Conservation (phyloP, 768 basidiomycete species). For the Neoboletus magnificus region DNA sequence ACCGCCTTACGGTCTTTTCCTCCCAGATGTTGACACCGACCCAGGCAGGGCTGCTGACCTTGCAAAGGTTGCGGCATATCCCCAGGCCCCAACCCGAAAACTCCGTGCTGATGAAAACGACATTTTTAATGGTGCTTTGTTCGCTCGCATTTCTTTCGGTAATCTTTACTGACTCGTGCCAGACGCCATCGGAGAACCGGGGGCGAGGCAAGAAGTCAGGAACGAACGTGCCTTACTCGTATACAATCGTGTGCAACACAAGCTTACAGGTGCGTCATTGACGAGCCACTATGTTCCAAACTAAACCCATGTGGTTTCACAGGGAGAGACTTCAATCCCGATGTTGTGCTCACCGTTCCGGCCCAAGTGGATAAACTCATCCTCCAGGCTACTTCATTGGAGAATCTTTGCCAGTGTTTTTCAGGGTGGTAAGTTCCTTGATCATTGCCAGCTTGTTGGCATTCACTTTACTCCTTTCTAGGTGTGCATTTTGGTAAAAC, state of each 20-base stretch:
- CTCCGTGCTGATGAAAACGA: conserved; percentile 91
- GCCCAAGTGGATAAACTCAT: conserved; percentile 93
- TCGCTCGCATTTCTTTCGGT: not conserved
- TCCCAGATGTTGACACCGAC: conserved; percentile 42
- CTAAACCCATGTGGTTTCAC: conserved; percentile 1
- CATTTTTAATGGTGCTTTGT: conserved; percentile 76
- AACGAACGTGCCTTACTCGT: conserved; percentile 90
- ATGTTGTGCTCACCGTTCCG: conserved; percentile 65
- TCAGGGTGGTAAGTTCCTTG: conserved; percentile 69
- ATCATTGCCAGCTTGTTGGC: not conserved
- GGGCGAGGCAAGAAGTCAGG: conserved; percentile 76
- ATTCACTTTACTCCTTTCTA: conserved; percentile 18
- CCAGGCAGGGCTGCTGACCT: conserved; percentile 59
- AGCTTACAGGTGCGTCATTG: conserved; percentile 71
- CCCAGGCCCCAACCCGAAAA: conserved; percentile 77
- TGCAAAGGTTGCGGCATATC: conserved; percentile 64
- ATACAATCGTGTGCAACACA: conserved; percentile 92
- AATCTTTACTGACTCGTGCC: conserved; percentile 3
- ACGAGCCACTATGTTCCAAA: not conserved
- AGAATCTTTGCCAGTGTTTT: conserved; percentile 96
- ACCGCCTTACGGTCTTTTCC: not conserved
- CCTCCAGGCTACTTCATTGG: conserved; percentile 86
- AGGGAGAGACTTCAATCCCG: conserved; percentile 94
- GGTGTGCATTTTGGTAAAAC: conserved; percentile 75
- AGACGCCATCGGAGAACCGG: conserved; percentile 49